Conservation (phyloP, 2,329 filamentous ascomycete species). For the Fusarium duplospermum region DNA sequence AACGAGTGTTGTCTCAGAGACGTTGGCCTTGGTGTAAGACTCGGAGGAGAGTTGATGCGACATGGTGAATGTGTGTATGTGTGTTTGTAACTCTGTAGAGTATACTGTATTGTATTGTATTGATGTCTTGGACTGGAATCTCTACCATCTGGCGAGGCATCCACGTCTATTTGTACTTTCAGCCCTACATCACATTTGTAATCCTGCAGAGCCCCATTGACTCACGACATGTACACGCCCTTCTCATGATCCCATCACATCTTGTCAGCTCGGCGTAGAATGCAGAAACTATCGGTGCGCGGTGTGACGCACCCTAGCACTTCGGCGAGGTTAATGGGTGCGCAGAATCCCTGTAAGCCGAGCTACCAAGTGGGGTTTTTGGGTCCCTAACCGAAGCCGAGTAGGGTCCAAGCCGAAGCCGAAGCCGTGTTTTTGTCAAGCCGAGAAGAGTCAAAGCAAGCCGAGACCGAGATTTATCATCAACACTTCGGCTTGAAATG, state of each 20-base stretch:
- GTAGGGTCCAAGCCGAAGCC: constrained; percentile 9
- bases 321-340: constrained; percentile 5
- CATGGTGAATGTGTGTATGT: constrained; percentile 23
- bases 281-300: not conserved
- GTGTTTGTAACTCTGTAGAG: not conserved
- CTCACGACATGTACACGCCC: constrained; percentile 30
- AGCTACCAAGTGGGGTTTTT: constrained; percentile 27
- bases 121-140: constrained; percentile 8
- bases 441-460: not conserved
- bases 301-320: constrained; percentile 35
- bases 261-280: not conserved
- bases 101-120: not conserved
- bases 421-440: constrained; percentile 20
- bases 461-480: constrained; percentile 24
- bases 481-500: constrained; percentile 28
- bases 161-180: constrained; percentile 32
- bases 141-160: not conserved
- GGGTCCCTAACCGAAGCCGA: constrained; percentile 11
- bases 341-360: constrained; percentile 28
- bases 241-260: constrained; percentile 31
- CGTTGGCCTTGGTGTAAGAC: constrained; percentile 35
- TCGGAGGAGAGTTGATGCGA: constrained; percentile 32
- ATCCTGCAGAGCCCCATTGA: constrained; percentile 22
- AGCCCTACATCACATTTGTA: constrained; percentile 5
- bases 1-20: constrained; percentile 42